Evolutionary conservation across 192 early-diverging fungal species (phyloP), one percentile per base, ranked within the genome.

Genomic region (Backusella liffmaniae): DNA sequence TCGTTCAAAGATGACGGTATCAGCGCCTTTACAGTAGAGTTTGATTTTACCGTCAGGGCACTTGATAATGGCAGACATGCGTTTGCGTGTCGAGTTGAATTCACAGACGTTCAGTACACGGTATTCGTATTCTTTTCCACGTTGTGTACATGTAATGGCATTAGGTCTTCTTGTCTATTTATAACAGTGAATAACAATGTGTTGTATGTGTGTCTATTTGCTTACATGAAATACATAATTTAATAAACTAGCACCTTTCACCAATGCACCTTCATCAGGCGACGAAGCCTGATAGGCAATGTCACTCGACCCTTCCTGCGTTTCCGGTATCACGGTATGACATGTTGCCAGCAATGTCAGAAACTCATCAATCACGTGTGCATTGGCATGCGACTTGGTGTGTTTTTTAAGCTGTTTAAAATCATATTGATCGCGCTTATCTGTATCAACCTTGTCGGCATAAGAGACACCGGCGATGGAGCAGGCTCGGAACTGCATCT

Each of bases 21-120:
- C 98, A 5, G 98, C 98, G 41, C 98, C 98, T 79, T 99, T 99
- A 82, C 94, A 94, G 88, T 95, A 99, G 44, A 99, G 79, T 77
- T 94, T 94, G 46, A 94, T 91, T 39, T 86, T 87, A 13, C 95
- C 96, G 44, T 97, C 93, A 1, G 97, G 94, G 12, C 90, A 88
- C 12, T 96, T 91, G 30, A 98, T 88, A 39, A 99, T 84, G 5
- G 94, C 94, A 7, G 94, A 96, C 98, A 99, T 99, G 72, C 98
- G 90, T 81, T 99, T 99, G 51, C 98, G 90, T n/a, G 96, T 98
- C 56, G 94, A 96, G 83, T 99, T 98, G 88, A 99, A 99, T 87
- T 99, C 98, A 83, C 95, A 96, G 76, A 98, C 92, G 73, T 96
- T 96, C 23, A 99, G 85, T 39, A 99, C 90, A 83, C 98, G 94